Base-by-base conservation (phyloP, 768 basidiomycete species). In the Kwoniella dejecticola region DNA sequence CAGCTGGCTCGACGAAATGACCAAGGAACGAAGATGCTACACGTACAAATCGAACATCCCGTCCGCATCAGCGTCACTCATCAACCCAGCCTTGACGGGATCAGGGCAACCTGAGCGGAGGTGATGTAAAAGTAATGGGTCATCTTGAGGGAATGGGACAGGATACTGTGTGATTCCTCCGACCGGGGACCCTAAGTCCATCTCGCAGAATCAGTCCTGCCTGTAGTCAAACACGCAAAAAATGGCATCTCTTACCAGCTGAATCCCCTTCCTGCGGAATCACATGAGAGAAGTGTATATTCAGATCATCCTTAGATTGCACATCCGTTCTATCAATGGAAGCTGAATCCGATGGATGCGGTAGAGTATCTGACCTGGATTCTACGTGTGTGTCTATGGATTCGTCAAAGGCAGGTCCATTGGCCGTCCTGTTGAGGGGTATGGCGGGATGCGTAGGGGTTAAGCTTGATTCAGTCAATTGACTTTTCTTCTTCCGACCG, bases 11-110 rank as follows among this genome's bases (percentile, higher is more conserved):
- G n/a, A n/a, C n/a, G n/a, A n/a, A n/a, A n/a, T n/a, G n/a, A n/a
- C n/a, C n/a, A n/a, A n/a, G n/a, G n/a, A n/a, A n/a, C n/a, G n/a
- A n/a, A n/a, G n/a, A n/a, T n/a, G n/a, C n/a, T n/a, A n/a, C 2
- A 29, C 60, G 29, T 15, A 62, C 60, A 62, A 55, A 27, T 62
- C 45, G 26, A 62, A 62, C n/a, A 62, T 30, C 52, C 45, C 52
- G 24, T 48, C 40, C 1, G 42, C 52, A 33, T 62, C 60, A 15
- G 29, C 23, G 23, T 62, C 60, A 5, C 15, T 19, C 44, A 62
- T 27, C 4, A 55, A 21, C 6, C 60, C 52, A 26, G 52, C 44
- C 24, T 49, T 44, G 40, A 62, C 53, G n/a, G 60, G 60, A 27
- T 62, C 60, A 26, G 57, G 57, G 30, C 57, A 49, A 19, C 30